Evolutionary conservation across 805 yeast genomes (phyloP), one percentile per base, ranked within the genome.

Genomic region (Cyberlindnera suaveolens): DNA sequence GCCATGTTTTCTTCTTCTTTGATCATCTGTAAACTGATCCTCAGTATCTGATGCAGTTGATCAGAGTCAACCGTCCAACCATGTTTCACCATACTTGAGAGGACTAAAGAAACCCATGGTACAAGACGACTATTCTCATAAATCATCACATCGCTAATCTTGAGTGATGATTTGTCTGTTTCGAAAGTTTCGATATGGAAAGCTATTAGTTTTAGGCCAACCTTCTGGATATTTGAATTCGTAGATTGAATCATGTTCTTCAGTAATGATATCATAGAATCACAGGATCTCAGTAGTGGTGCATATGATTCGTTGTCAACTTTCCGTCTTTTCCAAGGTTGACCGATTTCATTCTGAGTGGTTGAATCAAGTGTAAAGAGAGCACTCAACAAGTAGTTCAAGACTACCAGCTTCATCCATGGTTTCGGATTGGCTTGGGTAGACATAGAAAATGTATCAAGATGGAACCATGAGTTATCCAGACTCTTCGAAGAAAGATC

Each of bases 361-460:
- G 11, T 10, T 3, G 31, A 14, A 3, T 26, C 34, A 37, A 45
- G 31, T 10, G 26, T 19, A 39, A 36, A 51, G 8, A 48, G 42
- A 1, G 57, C 41, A 17, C 46, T 44, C 15, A 52, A n/a, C 16
- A 75, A 47, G 33, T 53, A 61, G 1, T 62, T 43, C 7, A 70
- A 26, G 0, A 75, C 77, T 7, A 54, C 41, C 1, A 62, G 41
- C 4, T 66, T 47, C 11, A 77, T 54, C 82, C 82, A 78, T 0
- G 67, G 57, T 5, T 51, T 49, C 0, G 51, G 39, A 30, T 46
- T 20, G 0, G 39, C 10, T 34, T 42, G 17, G 19, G 46, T 13
- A 18, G 43, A 11, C 13, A 49, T 17, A 36, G 44, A 38, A 7
- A 54, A 33, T 0, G 53, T 17, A 5, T 36, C 7, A 64, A 60